Percentiles rank a stretch among this genome's conserved stretches.
phyloP scores from a whole-genome alignment of 2,329 filamentous ascomycete species.

The Diplodia intermedia region DNA sequence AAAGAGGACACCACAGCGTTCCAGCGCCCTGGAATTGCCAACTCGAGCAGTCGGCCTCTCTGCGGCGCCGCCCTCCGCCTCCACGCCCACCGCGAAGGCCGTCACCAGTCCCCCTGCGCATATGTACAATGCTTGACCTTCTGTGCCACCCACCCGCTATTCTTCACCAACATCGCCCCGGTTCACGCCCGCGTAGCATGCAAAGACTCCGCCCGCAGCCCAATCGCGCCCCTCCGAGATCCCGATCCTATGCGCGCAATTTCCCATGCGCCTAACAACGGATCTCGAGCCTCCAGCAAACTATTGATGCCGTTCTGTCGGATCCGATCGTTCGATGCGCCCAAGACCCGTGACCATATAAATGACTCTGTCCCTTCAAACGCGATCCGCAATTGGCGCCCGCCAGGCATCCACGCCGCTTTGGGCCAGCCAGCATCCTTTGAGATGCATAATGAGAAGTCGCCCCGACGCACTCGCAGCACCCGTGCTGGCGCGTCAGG shows the following conservation, averaged over 20 bases:
- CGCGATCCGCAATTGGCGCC: slow-evolving; percentile 29
- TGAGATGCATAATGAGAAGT: not conserved
- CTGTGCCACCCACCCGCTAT: slow-evolving; percentile 6
- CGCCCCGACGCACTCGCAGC: not conserved
- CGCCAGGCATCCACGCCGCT: not conserved
- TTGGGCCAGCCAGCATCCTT: slow-evolving; percentile 18
- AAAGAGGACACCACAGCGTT: slow-evolving; percentile 23
- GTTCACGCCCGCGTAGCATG: slow-evolving; percentile 12
- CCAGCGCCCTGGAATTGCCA: slow-evolving; percentile 10
- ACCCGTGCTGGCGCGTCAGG: slow-evolving; percentile 17
- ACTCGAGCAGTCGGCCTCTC: slow-evolving; percentile 15
- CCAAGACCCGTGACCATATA: slow-evolving; percentile 26
- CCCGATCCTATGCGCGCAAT: slow-evolving; percentile 30
- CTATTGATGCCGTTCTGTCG: slow-evolving; percentile 24
- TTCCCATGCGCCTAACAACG: slow-evolving; percentile 24
- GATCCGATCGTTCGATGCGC: slow-evolving; percentile 30
- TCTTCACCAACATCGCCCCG: slow-evolving; percentile 27
- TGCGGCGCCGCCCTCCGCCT: not conserved
- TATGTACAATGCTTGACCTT: slow-evolving; percentile 21
- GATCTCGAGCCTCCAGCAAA: slow-evolving; percentile 27
- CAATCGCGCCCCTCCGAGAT: slow-evolving; percentile 26
- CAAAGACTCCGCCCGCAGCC: slow-evolving; percentile 15
- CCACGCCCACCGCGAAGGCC: too few species aligned
- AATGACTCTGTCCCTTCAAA: slow-evolving; percentile 25
- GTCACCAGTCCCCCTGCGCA: not conserved